Conservation (phyloP, 352 stramenopile species). For the Pythium inflatum region DNA sequence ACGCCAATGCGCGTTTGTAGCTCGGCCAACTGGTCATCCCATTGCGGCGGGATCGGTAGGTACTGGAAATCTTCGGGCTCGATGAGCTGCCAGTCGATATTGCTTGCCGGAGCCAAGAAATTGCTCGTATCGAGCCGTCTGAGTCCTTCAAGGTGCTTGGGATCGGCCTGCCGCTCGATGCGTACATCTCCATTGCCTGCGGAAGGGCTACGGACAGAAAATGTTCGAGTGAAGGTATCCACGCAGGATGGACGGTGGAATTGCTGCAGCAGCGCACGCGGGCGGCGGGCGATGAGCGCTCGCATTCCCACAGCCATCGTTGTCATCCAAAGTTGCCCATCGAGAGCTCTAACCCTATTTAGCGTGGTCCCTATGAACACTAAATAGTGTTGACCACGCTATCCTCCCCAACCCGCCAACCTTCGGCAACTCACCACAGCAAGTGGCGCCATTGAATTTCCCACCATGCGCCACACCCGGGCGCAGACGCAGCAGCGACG, state of each 20-base stretch:
- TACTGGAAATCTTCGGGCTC: slow-evolving; percentile 37
- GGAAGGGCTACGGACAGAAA: neutral
- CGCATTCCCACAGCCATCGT: neutral
- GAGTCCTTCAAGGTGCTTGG: slow-evolving; percentile 13
- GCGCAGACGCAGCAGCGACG: slow-evolving; percentile 26
- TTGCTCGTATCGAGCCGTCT: slow-evolving; percentile 21
- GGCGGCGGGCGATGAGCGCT: neutral
- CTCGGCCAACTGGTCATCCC: slow-evolving; percentile 47
- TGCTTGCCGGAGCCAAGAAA: slow-evolving; percentile 31
- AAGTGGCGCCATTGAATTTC: slow-evolving; percentile 21
- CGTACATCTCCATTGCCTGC: neutral
- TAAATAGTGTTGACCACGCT: neutral
- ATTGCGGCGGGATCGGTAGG: slow-evolving; percentile 48
- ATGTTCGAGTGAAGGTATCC: neutral
- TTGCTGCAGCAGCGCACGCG: neutral
- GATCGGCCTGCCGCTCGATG: slow-evolving; percentile 19
- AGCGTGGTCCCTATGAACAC: no score
- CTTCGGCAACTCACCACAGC: neutral
- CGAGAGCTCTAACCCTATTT: no score
- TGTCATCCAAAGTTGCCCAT: neutral
- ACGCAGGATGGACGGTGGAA: neutral
- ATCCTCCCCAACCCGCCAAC: neutral
- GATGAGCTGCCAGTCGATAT: slow-evolving; percentile 39
- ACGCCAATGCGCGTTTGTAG: slow-evolving; percentile 68
- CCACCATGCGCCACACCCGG: slow-evolving; percentile 30